Conservation (phyloP, 2,329 filamentous ascomycete genomes). For the Pyrenophora teres region DNA sequence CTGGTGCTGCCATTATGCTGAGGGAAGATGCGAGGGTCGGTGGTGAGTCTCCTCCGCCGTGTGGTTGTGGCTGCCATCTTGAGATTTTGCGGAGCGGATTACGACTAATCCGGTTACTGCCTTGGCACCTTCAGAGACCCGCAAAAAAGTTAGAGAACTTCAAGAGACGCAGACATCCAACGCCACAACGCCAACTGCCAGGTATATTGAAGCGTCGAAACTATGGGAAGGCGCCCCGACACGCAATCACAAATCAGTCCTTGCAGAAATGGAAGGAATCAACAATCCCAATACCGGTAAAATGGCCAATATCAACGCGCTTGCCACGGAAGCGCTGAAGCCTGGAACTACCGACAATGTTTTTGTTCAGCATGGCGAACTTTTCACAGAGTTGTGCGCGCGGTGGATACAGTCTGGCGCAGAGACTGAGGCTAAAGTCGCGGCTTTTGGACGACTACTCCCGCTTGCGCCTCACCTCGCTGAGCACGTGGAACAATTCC, state of each 20-base stretch:
- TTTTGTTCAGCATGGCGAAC: conserved; percentile 72
- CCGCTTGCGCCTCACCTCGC: conserved; percentile 82
- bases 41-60: conserved; percentile 22
- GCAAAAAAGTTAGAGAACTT: conserved; percentile 36
- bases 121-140: conserved; percentile 26
- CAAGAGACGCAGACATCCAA: conserved; percentile 10
- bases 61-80: conserved; percentile 24
- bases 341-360: conserved; percentile 72
- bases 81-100: conserved; percentile 38
- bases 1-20: conserved; percentile 51
- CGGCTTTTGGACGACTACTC: conserved; percentile 77
- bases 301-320: conserved; percentile 34
- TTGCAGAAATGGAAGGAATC: conserved; percentile 25
- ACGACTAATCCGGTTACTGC: conserved; percentile 31
- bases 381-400: conserved; percentile 82
- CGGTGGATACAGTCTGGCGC: conserved; percentile 67
- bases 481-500: conserved; percentile 66
- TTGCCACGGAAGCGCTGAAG: conserved; percentile 56
- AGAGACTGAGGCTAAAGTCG: conserved; percentile 54
- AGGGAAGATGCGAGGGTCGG: conserved; percentile 22
- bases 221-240: conserved; percentile 44
- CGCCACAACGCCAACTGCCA: conserved; percentile 24
- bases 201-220: conserved; percentile 38
- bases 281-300: conserved; percentile 24
- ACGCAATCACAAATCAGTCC: conserved; percentile 12